A percentile compares a stretch with the other conserved stretches of the same genome.
phyloP scores from a whole-genome alignment of 371 early-diverging fungal genomes.

The Parasitella parasitica region DNA sequence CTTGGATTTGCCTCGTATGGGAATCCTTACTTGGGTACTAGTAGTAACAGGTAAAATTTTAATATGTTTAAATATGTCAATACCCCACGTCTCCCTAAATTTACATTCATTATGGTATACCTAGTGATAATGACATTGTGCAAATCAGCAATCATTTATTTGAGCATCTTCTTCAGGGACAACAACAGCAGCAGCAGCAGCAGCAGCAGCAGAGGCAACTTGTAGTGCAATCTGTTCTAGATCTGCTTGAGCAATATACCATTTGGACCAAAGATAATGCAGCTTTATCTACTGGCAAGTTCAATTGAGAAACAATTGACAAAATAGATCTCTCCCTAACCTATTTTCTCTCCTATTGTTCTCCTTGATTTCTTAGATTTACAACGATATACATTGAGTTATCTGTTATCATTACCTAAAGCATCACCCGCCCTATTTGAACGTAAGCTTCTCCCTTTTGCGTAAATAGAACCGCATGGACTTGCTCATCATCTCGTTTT shows the following conservation, averaged over 20 bases:
- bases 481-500: background rate
- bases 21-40: slow-evolving; percentile 27
- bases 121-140: slow-evolving; percentile 13
- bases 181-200: too few relatives aligned
- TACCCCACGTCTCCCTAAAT: background rate
- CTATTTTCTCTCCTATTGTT: too few relatives aligned
- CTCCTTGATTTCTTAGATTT: slow-evolving; percentile 6
- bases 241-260: slow-evolving; percentile 21
- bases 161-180: slow-evolving; percentile 16
- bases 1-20: slow-evolving; percentile 18
- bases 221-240: slow-evolving; percentile 15
- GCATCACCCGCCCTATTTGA: slow-evolving; percentile 22
- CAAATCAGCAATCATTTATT: slow-evolving; percentile 18
- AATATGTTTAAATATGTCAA: background rate
- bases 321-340: background rate
- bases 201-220: too few relatives aligned
- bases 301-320: background rate
- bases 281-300: slow-evolving; percentile 9
- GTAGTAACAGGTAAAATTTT: slow-evolving; percentile 10
- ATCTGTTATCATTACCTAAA: slow-evolving; percentile 35
- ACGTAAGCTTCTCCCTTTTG: slow-evolving; percentile 12
- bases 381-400: slow-evolving; percentile 23
- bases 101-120: background rate
- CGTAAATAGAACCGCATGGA: background rate
- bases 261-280: background rate